Percentiles rank a stretch among this genome's conserved stretches.
Evolutionary conservation across 257 asterid genomes (phyloP).

Genomic region (Mitragyna speciosa): DNA sequence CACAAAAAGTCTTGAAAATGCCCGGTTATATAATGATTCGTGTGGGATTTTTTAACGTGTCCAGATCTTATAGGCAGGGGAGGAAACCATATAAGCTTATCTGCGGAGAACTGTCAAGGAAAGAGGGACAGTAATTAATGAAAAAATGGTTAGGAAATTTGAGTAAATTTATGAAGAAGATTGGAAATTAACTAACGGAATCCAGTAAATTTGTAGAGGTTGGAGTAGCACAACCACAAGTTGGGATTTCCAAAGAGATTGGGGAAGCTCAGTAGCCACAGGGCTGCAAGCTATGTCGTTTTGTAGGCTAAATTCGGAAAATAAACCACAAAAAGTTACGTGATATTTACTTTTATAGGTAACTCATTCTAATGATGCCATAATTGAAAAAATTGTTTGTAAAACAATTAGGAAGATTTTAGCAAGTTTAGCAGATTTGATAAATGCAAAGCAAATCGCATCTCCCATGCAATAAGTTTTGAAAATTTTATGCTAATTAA

Average conservation of each 20-base stretch:
- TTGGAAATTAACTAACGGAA: too few relatives aligned
- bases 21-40: background rate
- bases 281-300: slow-evolving; percentile 1
- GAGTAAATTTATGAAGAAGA: background rate
- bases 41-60: background rate
- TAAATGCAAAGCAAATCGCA: too few relatives aligned
- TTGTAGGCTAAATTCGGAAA: background rate
- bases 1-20: background rate
- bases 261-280: background rate
- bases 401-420: too few relatives aligned
- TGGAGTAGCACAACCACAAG: slow-evolving; percentile 8
- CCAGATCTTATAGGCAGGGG: background rate
- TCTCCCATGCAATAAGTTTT: too few relatives aligned
- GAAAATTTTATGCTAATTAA: too few relatives aligned
- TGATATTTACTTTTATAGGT: too few relatives aligned
- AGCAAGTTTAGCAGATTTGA: too few relatives aligned
- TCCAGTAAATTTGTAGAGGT: background rate
- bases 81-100: too few relatives aligned
- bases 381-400: too few relatives aligned
- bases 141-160: background rate
- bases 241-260: slow-evolving; percentile 2
- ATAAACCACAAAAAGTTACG: too few relatives aligned
- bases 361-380: too few relatives aligned
- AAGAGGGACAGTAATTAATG: background rate
- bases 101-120: background rate